These are phyloP conservation scores for Fusarium algeriense DNA, from an alignment of 2,329 filamentous ascomycete genomes.

Conservation along the genomic window DNA sequence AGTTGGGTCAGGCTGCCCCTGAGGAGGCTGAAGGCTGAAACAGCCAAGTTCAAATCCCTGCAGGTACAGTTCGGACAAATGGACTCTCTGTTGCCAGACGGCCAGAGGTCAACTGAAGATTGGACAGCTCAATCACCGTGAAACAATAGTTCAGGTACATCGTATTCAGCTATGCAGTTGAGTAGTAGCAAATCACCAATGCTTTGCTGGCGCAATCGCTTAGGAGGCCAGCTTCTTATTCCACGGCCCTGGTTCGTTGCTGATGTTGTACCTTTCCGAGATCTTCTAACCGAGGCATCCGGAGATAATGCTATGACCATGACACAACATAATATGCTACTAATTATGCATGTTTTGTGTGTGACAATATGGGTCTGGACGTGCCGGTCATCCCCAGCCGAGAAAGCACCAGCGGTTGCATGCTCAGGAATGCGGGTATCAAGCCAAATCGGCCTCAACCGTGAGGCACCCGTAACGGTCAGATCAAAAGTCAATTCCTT, in stretches of 20 bases:
- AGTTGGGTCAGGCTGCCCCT: not conserved
- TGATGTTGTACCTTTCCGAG: not conserved
- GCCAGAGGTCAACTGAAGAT: not conserved
- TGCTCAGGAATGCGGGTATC: not conserved
- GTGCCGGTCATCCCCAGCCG: too few relatives aligned
- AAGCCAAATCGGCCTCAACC: slow-evolving; percentile 7
- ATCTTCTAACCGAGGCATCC: not conserved
- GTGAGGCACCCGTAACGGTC: not conserved
- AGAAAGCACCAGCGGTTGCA: not conserved
- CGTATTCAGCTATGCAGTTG: not conserved
- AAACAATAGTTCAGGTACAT: not conserved
- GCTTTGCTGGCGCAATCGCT: not conserved
- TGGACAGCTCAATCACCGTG: not conserved
- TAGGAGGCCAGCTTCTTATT: not conserved
- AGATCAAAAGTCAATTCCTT: not conserved
- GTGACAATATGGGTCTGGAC: too few relatives aligned
- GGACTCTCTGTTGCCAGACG: not conserved
- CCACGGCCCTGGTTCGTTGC: not conserved
- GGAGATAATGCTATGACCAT: not conserved
- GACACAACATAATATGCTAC: not conserved
- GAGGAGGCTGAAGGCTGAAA: not conserved
- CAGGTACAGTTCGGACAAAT: not conserved
- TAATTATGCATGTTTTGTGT: not conserved
- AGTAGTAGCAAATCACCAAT: not conserved
- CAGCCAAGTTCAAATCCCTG: not conserved